Evolutionary conservation across 1,284 basidiomycete genomes (phyloP).

Genomic region (Ceratobasidium sp.): DNA sequence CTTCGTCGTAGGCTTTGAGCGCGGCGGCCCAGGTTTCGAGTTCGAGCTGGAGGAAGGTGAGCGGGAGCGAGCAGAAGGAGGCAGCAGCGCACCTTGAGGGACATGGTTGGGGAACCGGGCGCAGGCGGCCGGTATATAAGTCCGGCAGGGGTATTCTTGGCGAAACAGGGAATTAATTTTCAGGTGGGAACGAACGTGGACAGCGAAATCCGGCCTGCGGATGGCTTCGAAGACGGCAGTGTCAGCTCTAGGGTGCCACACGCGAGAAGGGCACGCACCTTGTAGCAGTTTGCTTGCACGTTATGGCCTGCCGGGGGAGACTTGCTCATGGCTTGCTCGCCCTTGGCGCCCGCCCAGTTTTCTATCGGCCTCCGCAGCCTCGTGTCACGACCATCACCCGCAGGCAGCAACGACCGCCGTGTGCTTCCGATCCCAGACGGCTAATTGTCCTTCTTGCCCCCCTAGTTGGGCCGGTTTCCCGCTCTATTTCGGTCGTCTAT

Average conservation of each 20-base stretch:
- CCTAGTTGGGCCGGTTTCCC: conserved; percentile 6
- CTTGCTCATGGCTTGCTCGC: not conserved
- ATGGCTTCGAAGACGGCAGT: conserved; percentile 18
- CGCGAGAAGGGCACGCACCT: conserved; percentile 14
- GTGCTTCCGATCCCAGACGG: not conserved
- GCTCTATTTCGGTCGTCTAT: no score
- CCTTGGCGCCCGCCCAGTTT: not conserved
- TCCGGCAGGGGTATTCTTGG: not conserved
- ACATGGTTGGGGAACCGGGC: conserved; percentile 47
- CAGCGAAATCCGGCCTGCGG: conserved; percentile 40
- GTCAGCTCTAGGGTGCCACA: conserved; percentile 30
- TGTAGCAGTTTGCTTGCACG: no score
- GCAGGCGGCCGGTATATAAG: conserved; percentile 15
- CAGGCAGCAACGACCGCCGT: conserved; percentile 38
- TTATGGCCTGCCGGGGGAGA: no score
- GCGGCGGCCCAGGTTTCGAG: conserved; percentile 85
- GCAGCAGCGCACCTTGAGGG: conserved; percentile 48
- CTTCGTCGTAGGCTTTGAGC: conserved; percentile 81
- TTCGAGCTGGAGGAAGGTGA: conserved; percentile 57
- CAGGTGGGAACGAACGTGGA: conserved; percentile 18
- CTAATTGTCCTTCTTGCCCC: conserved; percentile 20
- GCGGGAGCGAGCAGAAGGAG: not conserved
- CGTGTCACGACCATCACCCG: conserved; percentile 12
- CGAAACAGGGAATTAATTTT: conserved; percentile 1
- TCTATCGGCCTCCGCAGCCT: conserved; percentile 15